Evolutionary conservation across 768 basidiomycete species (phyloP).

Genomic region (Trametes punicea): DNA sequence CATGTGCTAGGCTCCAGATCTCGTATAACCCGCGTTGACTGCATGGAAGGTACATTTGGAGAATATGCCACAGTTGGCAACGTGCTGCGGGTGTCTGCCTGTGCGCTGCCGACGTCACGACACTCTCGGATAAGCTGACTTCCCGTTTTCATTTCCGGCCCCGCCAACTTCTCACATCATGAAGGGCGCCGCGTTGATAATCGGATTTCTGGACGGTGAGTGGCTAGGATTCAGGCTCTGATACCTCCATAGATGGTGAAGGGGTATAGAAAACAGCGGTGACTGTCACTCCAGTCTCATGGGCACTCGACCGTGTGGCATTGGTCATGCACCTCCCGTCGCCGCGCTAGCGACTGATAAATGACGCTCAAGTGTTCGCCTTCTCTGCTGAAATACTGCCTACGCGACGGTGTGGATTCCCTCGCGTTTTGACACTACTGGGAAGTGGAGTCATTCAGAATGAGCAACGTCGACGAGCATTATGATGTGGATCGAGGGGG

Average conservation of each 20-base stretch:
- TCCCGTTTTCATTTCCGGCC: constrained; percentile 17
- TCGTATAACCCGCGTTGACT: not conserved
- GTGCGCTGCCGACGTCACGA: constrained; percentile 3
- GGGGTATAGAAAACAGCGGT: too few relatives aligned
- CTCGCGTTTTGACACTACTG: too few relatives aligned
- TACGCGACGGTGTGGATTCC: too few relatives aligned
- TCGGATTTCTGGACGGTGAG: not conserved
- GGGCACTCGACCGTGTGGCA: too few relatives aligned
- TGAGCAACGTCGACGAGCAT: not conserved
- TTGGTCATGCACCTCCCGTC: too few relatives aligned
- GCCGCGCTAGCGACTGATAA: too few relatives aligned
- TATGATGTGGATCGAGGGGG: not conserved
- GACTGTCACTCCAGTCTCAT: too few relatives aligned
- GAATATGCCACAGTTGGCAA: constrained; percentile 2
- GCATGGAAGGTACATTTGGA: not conserved
- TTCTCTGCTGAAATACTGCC: not conserved
- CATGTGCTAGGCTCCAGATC: not conserved
- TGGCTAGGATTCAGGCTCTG: not conserved
- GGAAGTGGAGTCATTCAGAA: not conserved
- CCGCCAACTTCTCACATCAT: not conserved
- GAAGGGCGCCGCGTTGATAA: not conserved
- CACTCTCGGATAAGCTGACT: not conserved
- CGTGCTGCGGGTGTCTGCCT: not conserved
- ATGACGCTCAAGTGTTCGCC: too few relatives aligned
- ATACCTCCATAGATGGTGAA: not conserved